phyloP scores from a whole-genome alignment of 2,329 filamentous ascomycete species.

The Ophiostoma sp. region DNA sequence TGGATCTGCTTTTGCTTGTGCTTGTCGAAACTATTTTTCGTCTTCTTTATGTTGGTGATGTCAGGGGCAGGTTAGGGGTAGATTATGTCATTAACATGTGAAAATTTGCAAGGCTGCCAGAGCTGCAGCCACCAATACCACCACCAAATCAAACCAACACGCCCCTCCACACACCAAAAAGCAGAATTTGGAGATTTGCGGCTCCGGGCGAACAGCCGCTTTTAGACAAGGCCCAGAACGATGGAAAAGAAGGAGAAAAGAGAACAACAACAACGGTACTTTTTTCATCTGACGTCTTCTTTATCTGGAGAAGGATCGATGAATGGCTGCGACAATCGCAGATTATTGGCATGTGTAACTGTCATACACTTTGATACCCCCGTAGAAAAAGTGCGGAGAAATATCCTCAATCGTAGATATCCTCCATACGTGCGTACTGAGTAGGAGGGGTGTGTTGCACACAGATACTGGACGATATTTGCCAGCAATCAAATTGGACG shows the following conservation, averaged over 20 bases:
- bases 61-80: neutral
- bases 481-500: neutral
- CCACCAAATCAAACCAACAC: neutral
- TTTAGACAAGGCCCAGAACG: neutral
- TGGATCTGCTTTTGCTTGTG: neutral
- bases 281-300: neutral
- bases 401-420: neutral
- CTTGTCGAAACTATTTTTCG: neutral
- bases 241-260: neutral
- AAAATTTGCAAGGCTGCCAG: conserved; percentile 1
- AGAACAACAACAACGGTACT: neutral
- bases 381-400: neutral
- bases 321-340: neutral
- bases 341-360: neutral
- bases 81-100: conserved; percentile 23
- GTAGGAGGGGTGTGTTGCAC: neutral
- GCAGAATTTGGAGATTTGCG: neutral
- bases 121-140: neutral
- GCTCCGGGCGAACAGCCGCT: conserved; percentile 3
- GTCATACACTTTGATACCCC: neutral
- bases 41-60: neutral
- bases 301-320: neutral
- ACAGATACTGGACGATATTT: neutral
- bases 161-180: neutral
- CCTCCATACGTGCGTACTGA: neutral